Base-by-base conservation (phyloP, 495 filamentous ascomycete species). In the Opeltia flavorubescens region DNA sequence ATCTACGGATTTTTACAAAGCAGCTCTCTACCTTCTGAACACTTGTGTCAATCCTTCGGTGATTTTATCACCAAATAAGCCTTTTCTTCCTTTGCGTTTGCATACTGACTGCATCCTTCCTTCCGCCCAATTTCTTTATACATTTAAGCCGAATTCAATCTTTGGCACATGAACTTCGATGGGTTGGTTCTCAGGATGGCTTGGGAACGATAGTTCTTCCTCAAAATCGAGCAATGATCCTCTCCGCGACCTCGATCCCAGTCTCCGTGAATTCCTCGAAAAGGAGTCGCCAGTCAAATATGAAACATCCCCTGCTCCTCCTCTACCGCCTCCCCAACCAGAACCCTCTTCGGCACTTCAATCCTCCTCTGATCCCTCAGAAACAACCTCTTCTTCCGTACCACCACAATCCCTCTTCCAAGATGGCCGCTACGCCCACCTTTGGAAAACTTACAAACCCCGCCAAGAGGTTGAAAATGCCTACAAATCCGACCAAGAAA, bases 371-470 rank as follows among this genome's bases (percentile, higher is more conserved):
- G 13, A 67, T 66, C 12, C 47, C 51, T 3, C 52, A 66, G 60
- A 63, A 65, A 74, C 55, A 62, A 48, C 35, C 58, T 55, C 50
- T 31, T 49, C 43, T 41, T 43, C 44, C 29, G 63, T 66, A 9
- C 78, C 79, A 6, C 49, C 64, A 33, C 65, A 74, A 48, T 81
- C 79, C 5, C 68, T 80, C 18, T 83, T 63, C 59, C 75, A 66
- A 52, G 91, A 95, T 64, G 88, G 87, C 50, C 84, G 91, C 49
- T 96, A 95, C 62, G 86, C 88, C 39, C 75, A 95, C 67, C 72
- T 98, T 26, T 98, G 91, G 91, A 83, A 80, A 60, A 83, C 75
- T 38, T 95, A 98, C 73, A 69, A 73, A 44, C 75, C 89, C 1
- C 75, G 77, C 8, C 52, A 62, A 2, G 68, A 76, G 21, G 62